Evolutionary conservation across 768 basidiomycete species (phyloP), one percentile per base, ranked within the genome.

Genomic region (Naganishia antarctica): DNA sequence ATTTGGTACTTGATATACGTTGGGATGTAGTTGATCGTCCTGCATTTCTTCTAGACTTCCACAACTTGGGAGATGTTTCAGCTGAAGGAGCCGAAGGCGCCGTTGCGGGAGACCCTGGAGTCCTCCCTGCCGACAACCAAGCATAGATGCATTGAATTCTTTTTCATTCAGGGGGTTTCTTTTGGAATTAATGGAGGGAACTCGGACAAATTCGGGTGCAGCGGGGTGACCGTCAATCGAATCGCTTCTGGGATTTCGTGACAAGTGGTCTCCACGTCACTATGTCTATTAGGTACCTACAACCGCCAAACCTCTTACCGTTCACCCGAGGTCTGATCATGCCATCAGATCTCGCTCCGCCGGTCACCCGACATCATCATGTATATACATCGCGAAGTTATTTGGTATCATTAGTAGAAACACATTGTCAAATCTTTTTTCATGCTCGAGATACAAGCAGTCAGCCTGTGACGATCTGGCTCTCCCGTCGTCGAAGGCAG

Each of bases 31-130:
- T n/a, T n/a, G n/a, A n/a, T n/a, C n/a, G n/a, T n/a, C n/a, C n/a
- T n/a, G 5, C 50, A 28, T 23, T 9, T 26, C 25, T 40, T 23
- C 45, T 43, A 77, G 76, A 77, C 65, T 77, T 77, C 76, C 76
- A 77, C 73, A 77, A 77, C 67, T 70, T 77, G 60, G 76, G 76
- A 18, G 76, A 77, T 60, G 71, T 77, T 64, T 66, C 71, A 44
- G 66, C 68, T 37, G 74, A 77, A 48, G 58, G 57, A n/a, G 76
- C 76, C 16, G 76, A 77, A 53, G 76, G 76, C 61, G 73, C 76
- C 0, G 64, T 77, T 49, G 74, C 74, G 29, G 74, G 73, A 21
- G 76, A 77, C 40, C 51, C 73, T 7, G 53, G 69, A 4, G 53
- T 25, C 32, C 28, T 45, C 21, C 43, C 44, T 9, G n/a, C 21